phyloP scores from a whole-genome alignment of 768 basidiomycete genomes.

The Rickenella mellea region DNA sequence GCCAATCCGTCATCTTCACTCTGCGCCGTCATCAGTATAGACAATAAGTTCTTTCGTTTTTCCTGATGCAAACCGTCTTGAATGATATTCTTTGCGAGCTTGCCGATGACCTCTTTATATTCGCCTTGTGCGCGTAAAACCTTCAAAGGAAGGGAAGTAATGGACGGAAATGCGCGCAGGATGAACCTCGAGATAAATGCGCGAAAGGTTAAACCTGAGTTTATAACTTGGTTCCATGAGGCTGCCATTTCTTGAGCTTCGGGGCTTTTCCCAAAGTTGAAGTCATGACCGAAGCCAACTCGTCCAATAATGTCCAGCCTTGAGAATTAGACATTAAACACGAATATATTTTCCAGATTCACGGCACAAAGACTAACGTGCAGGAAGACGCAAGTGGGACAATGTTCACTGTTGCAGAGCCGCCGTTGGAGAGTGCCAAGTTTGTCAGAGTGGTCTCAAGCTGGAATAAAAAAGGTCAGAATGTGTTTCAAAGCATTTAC shows the following conservation, averaged over 20 bases:
- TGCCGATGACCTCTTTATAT: conserved; percentile 16
- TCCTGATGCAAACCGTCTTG: conserved; percentile 9
- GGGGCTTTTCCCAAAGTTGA: too few relatives aligned
- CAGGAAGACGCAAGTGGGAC: conserved; percentile 13
- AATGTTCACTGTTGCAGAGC: conserved; percentile 13
- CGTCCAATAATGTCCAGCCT: conserved; percentile 22
- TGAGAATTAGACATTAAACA: too few relatives aligned
- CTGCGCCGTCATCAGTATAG: conserved; percentile 12
- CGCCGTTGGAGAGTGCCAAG: conserved; percentile 12
- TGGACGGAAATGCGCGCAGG: conserved; percentile 17
- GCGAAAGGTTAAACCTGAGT: too few relatives aligned
- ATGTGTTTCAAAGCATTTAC: too few relatives aligned
- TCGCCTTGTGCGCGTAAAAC: conserved; percentile 18
- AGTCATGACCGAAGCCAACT: conserved; percentile 32
- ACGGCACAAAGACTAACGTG: too few relatives aligned
- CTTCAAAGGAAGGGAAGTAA: conserved; percentile 13
- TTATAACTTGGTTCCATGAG: too few relatives aligned
- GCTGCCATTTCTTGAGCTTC: too few relatives aligned
- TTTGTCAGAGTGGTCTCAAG: conserved; percentile 14
- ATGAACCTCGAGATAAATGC: conserved; percentile 11
- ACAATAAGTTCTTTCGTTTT: conserved; percentile 13
- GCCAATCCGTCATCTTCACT: conserved; percentile 8
- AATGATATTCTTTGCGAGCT: conserved; percentile 13
- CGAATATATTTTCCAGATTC: too few relatives aligned
- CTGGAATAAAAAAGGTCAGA: too few relatives aligned